phyloP scores from a whole-genome alignment of 371 early-diverging fungal genomes.

The Circinella minor region DNA sequence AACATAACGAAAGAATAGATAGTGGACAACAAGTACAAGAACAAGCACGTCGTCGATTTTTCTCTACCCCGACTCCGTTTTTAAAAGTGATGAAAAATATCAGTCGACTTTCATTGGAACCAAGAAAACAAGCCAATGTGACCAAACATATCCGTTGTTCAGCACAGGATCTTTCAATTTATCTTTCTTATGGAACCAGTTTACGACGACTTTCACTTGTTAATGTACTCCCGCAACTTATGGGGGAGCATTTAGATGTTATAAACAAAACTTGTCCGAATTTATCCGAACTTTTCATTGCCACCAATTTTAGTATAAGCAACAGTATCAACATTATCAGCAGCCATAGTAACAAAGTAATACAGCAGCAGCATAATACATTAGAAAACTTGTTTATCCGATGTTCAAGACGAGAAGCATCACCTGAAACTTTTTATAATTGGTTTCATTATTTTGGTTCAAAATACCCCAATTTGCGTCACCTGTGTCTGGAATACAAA shows the following conservation, averaged over 20 bases:
- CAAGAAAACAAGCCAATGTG: background rate
- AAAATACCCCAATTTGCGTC: slow-evolving; percentile 1
- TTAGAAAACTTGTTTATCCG: background rate
- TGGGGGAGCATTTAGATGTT: background rate
- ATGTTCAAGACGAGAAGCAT: background rate
- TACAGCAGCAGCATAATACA: background rate
- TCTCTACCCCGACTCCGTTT: background rate
- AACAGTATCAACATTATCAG: background rate
- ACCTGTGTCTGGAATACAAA: slow-evolving; percentile 3
- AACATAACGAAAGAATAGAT: background rate
- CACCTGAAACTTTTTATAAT: slow-evolving; percentile 1
- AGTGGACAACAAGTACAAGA: background rate
- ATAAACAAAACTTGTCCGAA: background rate
- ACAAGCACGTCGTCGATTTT: background rate
- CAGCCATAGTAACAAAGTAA: background rate
- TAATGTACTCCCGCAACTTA: background rate
- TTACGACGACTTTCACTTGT: background rate
- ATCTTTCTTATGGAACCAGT: background rate
- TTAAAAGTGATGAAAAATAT: background rate
- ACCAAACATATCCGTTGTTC: background rate
- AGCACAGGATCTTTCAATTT: background rate
- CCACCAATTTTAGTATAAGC: background rate
- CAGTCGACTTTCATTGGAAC: background rate
- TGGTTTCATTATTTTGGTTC: slow-evolving; percentile 3
- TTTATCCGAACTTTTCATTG: background rate